phyloP scores from a whole-genome alignment of 2,329 filamentous ascomycete species.

The Trichocomaceae sp. region DNA sequence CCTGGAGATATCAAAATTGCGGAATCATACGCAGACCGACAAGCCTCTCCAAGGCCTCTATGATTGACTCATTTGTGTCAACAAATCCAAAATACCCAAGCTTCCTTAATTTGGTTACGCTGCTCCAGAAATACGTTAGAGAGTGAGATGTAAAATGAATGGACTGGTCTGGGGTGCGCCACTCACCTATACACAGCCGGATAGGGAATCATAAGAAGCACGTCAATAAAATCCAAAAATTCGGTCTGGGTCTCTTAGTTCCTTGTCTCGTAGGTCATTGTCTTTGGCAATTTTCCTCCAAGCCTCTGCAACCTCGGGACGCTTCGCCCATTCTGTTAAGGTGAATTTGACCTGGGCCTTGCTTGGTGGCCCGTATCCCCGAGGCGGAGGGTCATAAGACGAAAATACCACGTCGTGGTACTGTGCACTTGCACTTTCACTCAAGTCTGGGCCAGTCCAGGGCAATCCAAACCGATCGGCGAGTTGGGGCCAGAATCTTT shows the following conservation, averaged over 20 bases:
- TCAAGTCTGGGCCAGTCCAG: slow-evolving; percentile 27
- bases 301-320: slow-evolving; percentile 37
- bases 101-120: slow-evolving; percentile 26
- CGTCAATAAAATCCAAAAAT: slow-evolving; percentile 45
- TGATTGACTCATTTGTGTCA: slow-evolving; percentile 25
- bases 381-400: slow-evolving; percentile 21
- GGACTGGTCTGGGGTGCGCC: too few relatives aligned
- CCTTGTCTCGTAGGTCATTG: slow-evolving; percentile 36
- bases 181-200: slow-evolving; percentile 27
- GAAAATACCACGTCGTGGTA: slow-evolving; percentile 18
- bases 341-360: slow-evolving; percentile 36
- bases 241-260: slow-evolving; percentile 40
- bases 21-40: neutral
- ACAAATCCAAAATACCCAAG: slow-evolving; percentile 30
- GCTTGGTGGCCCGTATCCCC: slow-evolving; percentile 40
- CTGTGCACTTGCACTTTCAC: slow-evolving; percentile 13
- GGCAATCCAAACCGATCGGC: slow-evolving; percentile 40
- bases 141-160: neutral
- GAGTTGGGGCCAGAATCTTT: slow-evolving; percentile 28
- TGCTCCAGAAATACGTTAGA: slow-evolving; percentile 13
- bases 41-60: neutral
- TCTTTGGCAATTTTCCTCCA: slow-evolving; percentile 42
- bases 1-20: neutral
- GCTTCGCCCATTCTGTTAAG: slow-evolving; percentile 42
- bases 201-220: slow-evolving; percentile 27